Conservation (phyloP, 148 eudicot genomes). For the Euryodendron excelsum region DNA sequence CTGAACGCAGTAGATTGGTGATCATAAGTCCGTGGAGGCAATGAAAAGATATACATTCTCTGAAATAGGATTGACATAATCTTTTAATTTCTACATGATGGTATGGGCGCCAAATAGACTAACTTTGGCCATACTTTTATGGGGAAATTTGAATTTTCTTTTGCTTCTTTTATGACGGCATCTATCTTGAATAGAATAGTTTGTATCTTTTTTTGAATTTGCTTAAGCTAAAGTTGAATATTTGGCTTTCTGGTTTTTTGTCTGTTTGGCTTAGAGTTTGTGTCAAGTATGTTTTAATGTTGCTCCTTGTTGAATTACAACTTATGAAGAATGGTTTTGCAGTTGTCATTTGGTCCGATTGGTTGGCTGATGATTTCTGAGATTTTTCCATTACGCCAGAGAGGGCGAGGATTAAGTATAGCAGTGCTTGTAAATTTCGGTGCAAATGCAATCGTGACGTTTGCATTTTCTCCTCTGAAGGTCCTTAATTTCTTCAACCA, state of each 20-base stretch:
- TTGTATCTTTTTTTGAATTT: too few species aligned
- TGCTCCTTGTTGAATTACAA: slow-evolving; percentile 5
- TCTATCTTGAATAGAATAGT: not conserved
- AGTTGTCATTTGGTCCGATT: slow-evolving; percentile 97
- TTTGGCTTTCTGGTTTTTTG: not conserved
- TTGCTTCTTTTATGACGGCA: not conserved
- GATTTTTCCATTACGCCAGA: slow-evolving; percentile 87
- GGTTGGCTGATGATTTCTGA: slow-evolving; percentile 99
- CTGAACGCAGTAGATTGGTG: too few species aligned
- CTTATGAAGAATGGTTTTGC: slow-evolving; percentile 25
- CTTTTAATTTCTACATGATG: not conserved
- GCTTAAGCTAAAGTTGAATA: too few species aligned
- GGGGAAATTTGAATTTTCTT: not conserved
- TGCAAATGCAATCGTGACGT: slow-evolving; percentile 84
- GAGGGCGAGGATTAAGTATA: slow-evolving; percentile 87
- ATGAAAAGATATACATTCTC: not conserved
- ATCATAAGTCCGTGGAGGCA: not conserved
- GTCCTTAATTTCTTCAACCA: slow-evolving; percentile 26
- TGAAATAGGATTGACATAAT: not conserved
- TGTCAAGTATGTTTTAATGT: not conserved
- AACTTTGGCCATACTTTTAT: not conserved
- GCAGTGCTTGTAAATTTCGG: slow-evolving; percentile 93
- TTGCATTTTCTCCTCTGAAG: slow-evolving; percentile 92
- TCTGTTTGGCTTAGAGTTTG: not conserved
- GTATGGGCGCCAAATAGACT: not conserved